phyloP scores from a whole-genome alignment of 371 early-diverging fungal species.

The Rhizopus arrhizus region DNA sequence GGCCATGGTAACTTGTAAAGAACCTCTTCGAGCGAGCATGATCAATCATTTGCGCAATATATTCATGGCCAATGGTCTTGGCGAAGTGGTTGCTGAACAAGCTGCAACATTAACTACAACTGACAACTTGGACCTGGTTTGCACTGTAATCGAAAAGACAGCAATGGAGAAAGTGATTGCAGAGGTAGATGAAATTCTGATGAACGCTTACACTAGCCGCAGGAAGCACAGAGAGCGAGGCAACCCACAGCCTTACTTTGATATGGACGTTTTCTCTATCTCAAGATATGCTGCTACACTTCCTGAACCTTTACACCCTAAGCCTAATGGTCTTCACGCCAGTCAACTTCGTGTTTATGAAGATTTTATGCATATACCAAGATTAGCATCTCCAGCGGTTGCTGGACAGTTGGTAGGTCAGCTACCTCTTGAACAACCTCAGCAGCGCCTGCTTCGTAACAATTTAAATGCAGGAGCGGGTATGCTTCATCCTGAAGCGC shows the following conservation, averaged over 20 bases:
- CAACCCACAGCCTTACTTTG: constrained; percentile 86
- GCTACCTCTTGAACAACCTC: constrained; percentile 6
- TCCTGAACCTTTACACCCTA: constrained; percentile 83
- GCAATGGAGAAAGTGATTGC: constrained; percentile 89
- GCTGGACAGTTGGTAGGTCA: constrained; percentile 26
- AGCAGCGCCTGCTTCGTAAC: constrained; percentile 22
- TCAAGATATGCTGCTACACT: constrained; percentile 79
- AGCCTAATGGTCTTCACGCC: constrained; percentile 77
- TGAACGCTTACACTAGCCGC: constrained; percentile 67
- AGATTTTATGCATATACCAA: constrained; percentile 59
- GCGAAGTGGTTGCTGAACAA: constrained; percentile 73
- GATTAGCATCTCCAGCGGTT: constrained; percentile 27
- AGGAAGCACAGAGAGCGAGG: constrained; percentile 80
- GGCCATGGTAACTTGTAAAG: constrained; percentile 91
- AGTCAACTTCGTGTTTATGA: constrained; percentile 84
- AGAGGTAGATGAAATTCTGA: constrained; percentile 83
- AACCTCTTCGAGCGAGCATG: constrained; percentile 90
- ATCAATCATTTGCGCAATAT: constrained; percentile 73
- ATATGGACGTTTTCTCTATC: constrained; percentile 72
- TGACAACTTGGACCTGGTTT: constrained; percentile 92
- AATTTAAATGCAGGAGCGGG: constrained; percentile 23
- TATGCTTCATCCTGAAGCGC: constrained; percentile 38
- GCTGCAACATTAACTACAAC: constrained; percentile 76
- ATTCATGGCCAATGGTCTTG: constrained; percentile 74
- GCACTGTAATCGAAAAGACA: constrained; percentile 89